A percentile compares a stretch with the other conserved stretches of the same genome.
phyloP scores from a whole-genome alignment of 805 yeast species.

The Sugiyamaella americana region DNA sequence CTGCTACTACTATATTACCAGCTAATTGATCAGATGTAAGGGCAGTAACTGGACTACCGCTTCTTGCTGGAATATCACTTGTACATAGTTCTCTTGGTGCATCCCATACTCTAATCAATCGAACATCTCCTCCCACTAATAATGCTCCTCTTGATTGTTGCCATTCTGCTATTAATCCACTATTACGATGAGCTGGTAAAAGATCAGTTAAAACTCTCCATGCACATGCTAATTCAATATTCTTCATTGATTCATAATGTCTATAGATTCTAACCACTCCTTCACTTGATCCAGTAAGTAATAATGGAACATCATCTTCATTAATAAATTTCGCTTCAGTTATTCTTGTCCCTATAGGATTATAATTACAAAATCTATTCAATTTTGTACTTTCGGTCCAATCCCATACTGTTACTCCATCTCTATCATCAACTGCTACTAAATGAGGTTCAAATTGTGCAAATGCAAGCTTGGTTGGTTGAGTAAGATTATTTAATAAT shows the following conservation, averaged over 20 bases:
- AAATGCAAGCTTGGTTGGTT: constrained; percentile 71
- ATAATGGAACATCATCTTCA: constrained; percentile 84
- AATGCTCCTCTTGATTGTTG: constrained; percentile 92
- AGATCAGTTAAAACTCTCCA: constrained; percentile 93
- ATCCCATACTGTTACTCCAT: constrained; percentile 79
- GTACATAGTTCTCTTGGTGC: constrained; percentile 88
- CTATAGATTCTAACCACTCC: constrained; percentile 88
- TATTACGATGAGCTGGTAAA: constrained; percentile 68
- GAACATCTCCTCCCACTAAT: constrained; percentile 90
- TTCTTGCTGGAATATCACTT: constrained; percentile 84
- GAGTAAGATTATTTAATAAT: constrained; percentile 64
- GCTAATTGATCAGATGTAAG: constrained; percentile 94
- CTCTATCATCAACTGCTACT: constrained; percentile 76
- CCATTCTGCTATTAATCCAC: constrained; percentile 90
- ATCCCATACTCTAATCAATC: constrained; percentile 90
- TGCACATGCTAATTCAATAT: constrained; percentile 64
- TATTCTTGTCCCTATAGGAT: constrained; percentile 81
- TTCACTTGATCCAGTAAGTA: constrained; percentile 86
- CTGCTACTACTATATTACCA: constrained; percentile 84
- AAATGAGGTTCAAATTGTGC: constrained; percentile 87
- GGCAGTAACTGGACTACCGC: constrained; percentile 81
- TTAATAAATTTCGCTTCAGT: constrained; percentile 82
- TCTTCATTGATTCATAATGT: constrained; percentile 54
- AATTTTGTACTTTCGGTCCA: constrained; percentile 62
- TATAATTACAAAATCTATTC: constrained; percentile 71